A percentile compares a stretch with the other conserved stretches of the same genome.
phyloP scores from a whole-genome alignment of 2,329 filamentous ascomycete species.

The Hypoxylon sp. region DNA sequence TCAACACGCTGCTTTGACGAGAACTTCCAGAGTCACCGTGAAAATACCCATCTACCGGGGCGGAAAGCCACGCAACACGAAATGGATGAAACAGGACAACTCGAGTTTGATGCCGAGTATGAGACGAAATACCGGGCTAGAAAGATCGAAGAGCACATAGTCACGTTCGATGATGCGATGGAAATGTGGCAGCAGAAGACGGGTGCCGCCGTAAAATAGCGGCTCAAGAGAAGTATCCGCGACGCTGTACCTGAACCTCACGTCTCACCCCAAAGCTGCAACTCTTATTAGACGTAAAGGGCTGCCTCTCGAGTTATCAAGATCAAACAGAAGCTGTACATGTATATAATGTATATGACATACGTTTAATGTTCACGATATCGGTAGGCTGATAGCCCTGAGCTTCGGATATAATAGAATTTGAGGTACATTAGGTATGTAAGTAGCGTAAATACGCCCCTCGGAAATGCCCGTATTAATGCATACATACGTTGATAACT shows the following conservation, averaged over 20 bases:
- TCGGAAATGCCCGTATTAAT: not conserved
- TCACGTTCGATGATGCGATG: conserved; percentile 41
- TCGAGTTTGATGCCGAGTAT: conserved; percentile 39
- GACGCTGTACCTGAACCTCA: too few relatives aligned
- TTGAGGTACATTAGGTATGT: conserved; percentile 19
- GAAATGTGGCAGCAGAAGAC: conserved; percentile 36
- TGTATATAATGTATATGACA: too few relatives aligned
- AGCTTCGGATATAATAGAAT: not conserved
- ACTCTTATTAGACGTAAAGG: not conserved
- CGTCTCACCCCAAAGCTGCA: too few relatives aligned
- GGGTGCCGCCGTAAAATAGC: conserved; percentile 19
- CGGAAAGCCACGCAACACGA: conserved; percentile 40
- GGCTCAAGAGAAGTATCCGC: not conserved
- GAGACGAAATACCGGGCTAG: conserved; percentile 39
- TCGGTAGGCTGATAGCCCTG: too few relatives aligned
- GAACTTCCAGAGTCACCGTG: conserved; percentile 53
- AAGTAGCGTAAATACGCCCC: not conserved
- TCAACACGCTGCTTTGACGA: conserved; percentile 52
- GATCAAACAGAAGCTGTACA: too few relatives aligned
- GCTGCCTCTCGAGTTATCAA: not conserved
- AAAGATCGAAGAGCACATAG: conserved; percentile 42
- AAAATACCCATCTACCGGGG: conserved; percentile 45
- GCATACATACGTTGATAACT: conserved; percentile 14
- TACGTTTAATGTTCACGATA: too few relatives aligned
- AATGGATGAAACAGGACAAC: conserved; percentile 38